A percentile compares a stretch with the other conserved stretches of the same genome.
phyloP scores from a whole-genome alignment of 2,329 filamentous ascomycete genomes.

The Albifimbria verrucaria region DNA sequence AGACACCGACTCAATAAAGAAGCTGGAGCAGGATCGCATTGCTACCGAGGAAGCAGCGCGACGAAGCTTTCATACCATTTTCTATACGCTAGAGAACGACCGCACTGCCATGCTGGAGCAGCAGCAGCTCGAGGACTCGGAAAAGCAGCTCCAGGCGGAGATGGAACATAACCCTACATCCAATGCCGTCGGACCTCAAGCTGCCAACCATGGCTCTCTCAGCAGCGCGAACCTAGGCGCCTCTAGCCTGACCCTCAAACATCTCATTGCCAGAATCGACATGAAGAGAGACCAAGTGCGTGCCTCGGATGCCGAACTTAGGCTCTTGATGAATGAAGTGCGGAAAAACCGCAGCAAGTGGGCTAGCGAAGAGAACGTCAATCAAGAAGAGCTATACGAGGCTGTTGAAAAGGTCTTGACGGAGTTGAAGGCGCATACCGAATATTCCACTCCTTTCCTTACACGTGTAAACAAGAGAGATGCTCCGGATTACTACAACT shows the following conservation, averaged over 20 bases:
- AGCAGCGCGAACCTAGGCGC: constrained; percentile 93
- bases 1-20: constrained; percentile 86
- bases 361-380: constrained; percentile 96
- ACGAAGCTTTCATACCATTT: constrained; percentile 86
- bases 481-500: constrained; percentile 88
- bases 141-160: constrained; percentile 93
- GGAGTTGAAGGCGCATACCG: constrained; percentile 93
- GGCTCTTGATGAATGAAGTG: constrained; percentile 93
- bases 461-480: constrained; percentile 95
- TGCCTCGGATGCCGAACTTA: constrained; percentile 88
- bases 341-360: constrained; percentile 98
- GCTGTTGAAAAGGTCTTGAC: constrained; percentile 94
- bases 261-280: constrained; percentile 94
- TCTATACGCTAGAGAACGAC: constrained; percentile 94
- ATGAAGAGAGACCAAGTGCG: constrained; percentile 85
- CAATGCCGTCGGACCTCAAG: constrained; percentile 45
- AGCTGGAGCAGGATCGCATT: constrained; percentile 86
- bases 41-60: constrained; percentile 87
- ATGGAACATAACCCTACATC: constrained; percentile 67
- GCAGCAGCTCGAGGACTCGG: constrained; percentile 92
- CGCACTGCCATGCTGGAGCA: constrained; percentile 96
- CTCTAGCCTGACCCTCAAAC: constrained; percentile 92
- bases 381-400: constrained; percentile 97
- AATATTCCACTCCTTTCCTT: constrained; percentile 94
- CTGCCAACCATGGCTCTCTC: constrained; percentile 77